These are phyloP conservation scores for Clarireedia sp. DNA, from an alignment of 2,329 filamentous ascomycete genomes.

Conservation along the genomic window DNA sequence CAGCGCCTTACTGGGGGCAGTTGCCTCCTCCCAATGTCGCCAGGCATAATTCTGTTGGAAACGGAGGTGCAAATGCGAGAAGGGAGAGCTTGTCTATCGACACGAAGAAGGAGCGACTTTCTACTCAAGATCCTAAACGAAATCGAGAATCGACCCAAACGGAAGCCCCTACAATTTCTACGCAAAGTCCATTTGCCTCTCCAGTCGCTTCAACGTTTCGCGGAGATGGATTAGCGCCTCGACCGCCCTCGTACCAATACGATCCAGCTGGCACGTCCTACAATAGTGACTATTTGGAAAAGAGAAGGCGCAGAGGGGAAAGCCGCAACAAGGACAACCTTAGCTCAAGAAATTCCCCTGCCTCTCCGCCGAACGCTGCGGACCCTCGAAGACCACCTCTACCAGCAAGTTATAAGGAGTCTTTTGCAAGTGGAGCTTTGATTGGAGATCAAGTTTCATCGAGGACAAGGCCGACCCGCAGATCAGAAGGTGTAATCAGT, in stretches of 20 bases:
- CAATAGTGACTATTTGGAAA: constrained; percentile 37
- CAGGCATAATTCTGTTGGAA: constrained; percentile 30
- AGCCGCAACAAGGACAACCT: constrained; percentile 37
- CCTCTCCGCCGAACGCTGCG: constrained; percentile 43
- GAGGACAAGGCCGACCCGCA: constrained; percentile 25
- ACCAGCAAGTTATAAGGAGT: constrained; percentile 48
- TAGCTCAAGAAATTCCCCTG: constrained; percentile 23
- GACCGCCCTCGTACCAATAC: constrained; percentile 50
- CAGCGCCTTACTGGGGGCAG: constrained; percentile 46
- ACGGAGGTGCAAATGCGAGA: constrained; percentile 22
- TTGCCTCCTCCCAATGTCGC: constrained; percentile 42
- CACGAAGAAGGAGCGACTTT: constrained; percentile 19
- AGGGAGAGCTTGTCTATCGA: constrained; percentile 20
- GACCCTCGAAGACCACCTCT: constrained; percentile 51
- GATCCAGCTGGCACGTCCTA: constrained; percentile 26
- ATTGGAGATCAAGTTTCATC: constrained; percentile 28
- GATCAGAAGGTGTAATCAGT: constrained; percentile 24
- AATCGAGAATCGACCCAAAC: constrained; percentile 45
- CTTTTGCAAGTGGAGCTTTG: constrained; percentile 34
- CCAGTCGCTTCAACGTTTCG: constrained; percentile 45
- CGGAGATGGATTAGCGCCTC: constrained; percentile 46
- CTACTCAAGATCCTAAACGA: constrained; percentile 33
- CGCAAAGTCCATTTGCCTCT: constrained; percentile 49
- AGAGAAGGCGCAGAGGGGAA: constrained; percentile 34
- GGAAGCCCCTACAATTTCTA: constrained; percentile 49